Conservation (phyloP, 257 asterid genomes). For the Scutellaria minor region DNA sequence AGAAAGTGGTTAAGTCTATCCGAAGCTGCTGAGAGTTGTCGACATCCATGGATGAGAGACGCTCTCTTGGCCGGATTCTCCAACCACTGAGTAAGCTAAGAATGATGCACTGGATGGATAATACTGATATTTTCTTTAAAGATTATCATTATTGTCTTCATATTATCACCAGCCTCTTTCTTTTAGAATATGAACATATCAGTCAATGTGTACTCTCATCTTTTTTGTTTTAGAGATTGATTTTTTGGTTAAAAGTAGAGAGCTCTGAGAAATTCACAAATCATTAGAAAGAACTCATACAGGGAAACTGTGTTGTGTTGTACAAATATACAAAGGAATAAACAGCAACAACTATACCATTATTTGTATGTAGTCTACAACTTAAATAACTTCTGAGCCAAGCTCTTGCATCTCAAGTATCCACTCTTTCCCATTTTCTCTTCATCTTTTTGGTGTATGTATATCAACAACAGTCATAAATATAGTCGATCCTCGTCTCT, state of each 20-base stretch:
- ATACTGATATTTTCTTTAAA: no score
- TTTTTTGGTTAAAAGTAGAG: neutral
- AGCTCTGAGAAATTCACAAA: conserved; percentile 21
- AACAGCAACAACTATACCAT: conserved; percentile 43
- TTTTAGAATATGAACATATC: no score
- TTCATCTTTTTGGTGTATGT: conserved; percentile 19
- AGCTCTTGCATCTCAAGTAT: conserved; percentile 12
- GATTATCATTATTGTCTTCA: no score
- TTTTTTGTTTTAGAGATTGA: no score
- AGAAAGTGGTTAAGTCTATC: conserved; percentile 41
- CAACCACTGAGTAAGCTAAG: neutral
- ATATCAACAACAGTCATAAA: conserved; percentile 23
- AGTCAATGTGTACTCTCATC: no score
- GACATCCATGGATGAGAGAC: conserved; percentile 47
- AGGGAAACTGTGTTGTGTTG: conserved; percentile 28
- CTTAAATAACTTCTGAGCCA: conserved; percentile 25
- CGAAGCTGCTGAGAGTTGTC: conserved; percentile 40
- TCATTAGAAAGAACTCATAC: conserved; percentile 22
- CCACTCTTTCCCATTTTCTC: neutral
- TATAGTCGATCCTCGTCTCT: neutral
- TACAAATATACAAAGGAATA: conserved; percentile 43
- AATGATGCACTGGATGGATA: neutral
- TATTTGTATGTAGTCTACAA: conserved; percentile 40
- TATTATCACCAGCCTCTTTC: no score
- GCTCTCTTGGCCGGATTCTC: conserved; percentile 36